Evolutionary conservation across 495 filamentous ascomycete species (phyloP), one percentile per base, ranked within the genome.

Genomic region (Aspergillus steynii): DNA sequence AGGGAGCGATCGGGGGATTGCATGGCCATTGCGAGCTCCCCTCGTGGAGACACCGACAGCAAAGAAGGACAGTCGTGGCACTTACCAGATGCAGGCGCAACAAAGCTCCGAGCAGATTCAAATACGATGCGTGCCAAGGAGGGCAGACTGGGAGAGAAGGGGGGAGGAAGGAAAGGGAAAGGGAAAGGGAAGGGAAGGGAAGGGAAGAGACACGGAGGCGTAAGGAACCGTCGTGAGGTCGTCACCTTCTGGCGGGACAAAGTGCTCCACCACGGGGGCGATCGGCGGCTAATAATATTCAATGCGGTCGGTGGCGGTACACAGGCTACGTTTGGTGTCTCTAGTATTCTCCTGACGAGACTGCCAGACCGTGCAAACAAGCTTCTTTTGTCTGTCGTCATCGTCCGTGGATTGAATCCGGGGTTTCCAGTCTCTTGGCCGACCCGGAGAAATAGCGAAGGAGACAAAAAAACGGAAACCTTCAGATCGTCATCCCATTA

Each of bases 201-300:
- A 65, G 53, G 59, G 66, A 61, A 55, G 63, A 68, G 61, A 60
- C 60, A 64, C 65, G 53, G 58, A 74, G 72, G 71, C 31, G 49
- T 52, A 57, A 53, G 51, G 50, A 55, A 58, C 37, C 9, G 31
- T 34, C 31, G 37, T 42, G 46, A 55, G 29, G 59, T 75, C 70
- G 74, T 73, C 68, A 71, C 72, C 68, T 67, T 69, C 67, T 67
- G 71, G 72, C 69, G 72, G 72, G 72, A 75, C 70, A 68, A 63
- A 52, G 14, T 32, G 58, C 69, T 74, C 72, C 72, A 75, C 74
- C 75, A 75, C 71, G 71, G 71, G 47, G 64, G 65, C 73, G 75
- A 78, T 78, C 75, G 66, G 72, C 75, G 71, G 71, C 68, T 77
- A 72, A 73, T 64, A 69, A 66, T 65, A 71, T 63, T 69, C 53